Base-by-base conservation (phyloP, 2,329 filamentous ascomycete species). In the Nigrospora oryzae region DNA sequence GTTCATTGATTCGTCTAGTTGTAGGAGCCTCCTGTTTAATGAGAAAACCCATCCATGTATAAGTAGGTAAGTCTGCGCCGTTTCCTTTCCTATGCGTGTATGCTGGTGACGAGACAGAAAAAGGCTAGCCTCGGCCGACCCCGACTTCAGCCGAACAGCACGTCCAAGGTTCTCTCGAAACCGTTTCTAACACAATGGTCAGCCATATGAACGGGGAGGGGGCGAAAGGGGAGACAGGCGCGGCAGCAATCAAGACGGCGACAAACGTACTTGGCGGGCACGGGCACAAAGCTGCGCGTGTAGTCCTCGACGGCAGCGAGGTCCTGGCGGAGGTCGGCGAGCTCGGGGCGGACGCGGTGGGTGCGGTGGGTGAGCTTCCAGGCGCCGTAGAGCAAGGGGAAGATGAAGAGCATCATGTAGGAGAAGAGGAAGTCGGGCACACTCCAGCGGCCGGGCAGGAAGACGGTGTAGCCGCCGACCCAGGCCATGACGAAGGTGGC, bases 381-480 rank as follows among this genome's bases (percentile, higher is more conserved):
- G 6, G 76, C 78, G 3, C 83, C 36, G 58, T 78, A 90, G 2
- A 91, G 65, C 0, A 81, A 51, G 0, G 84, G 85, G 56, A 86
- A 88, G 2, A 89, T 64, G 5, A 75, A 76, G 42, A 90, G 76
- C 73, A 87, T 88, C 40, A 81, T 79, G 61, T 90, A 90, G 63
- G 81, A 84, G 62, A 89, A 88, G 28, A 91, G 62, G 59, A 91
- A 93, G 7, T 76, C 79, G 7, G 82, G 74, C 0, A 84, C 58
- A 47, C 79, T 73, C 86, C 84, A 91, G 5, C 74, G 71, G 0
- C 75, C 69, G 0, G 83, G 81, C 38, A 90, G 60, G 55, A 91
- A 93, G 1, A 90, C 84, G 0, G 81, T 75, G 50, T 89, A 91
- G 0, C 86, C 86, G 10, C 83, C 79, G 2, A 89, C 79, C 53